Base-by-base conservation (phyloP, 306 rosid species). In the Medicago truncatula region DNA sequence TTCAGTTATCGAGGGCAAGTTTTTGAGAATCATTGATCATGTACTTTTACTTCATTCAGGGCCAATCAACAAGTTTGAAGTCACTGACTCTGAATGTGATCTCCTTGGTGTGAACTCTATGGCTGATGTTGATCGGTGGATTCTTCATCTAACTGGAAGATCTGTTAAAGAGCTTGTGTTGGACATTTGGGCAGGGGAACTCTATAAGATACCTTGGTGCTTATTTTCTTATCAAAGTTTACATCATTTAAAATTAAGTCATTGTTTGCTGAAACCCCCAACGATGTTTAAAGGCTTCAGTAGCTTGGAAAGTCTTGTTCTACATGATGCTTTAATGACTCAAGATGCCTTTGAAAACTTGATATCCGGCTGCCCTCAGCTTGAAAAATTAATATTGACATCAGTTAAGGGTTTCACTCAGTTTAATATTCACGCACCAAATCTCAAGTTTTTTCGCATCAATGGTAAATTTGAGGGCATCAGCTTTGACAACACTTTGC, bases 321-420 rank as follows among this genome's bases (percentile, higher is more conserved):
- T 89, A 76, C 84, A 83, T 71, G 76, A 77, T 76, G 85, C 86
- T 72, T 85, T 88, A 71, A 28, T 89, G 84, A 74, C 85, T 66
- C 93, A 79, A 75, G 82, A 52, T 83, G 88, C 40, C 75, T 83
- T 86, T 38, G 85, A 85, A 68, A 79, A 67, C 31, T 72, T 89
- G 74, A 75, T 89, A 76, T 61, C 83, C n/a, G 57, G 75, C 68
- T 87, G 93, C 76, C 91, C 88, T 54, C 57, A 74, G 73, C 89
- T 89, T 56, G 86, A 87, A 80, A 77, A 81, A 18, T 74, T 89
- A 61, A 77, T 79, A 50, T 39, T 89, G 86, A 76, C 73, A 80
- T 74, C 81, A 75, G 84, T 81, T 74, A 78, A 81, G 40, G 89
- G 91, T 71, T 81, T 85, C 78, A 25, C 76, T 11, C 57, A 57